These are phyloP conservation scores for Saururus chinensis DNA, from an alignment of 164 flowering plant genomes.

Conservation along the genomic window DNA sequence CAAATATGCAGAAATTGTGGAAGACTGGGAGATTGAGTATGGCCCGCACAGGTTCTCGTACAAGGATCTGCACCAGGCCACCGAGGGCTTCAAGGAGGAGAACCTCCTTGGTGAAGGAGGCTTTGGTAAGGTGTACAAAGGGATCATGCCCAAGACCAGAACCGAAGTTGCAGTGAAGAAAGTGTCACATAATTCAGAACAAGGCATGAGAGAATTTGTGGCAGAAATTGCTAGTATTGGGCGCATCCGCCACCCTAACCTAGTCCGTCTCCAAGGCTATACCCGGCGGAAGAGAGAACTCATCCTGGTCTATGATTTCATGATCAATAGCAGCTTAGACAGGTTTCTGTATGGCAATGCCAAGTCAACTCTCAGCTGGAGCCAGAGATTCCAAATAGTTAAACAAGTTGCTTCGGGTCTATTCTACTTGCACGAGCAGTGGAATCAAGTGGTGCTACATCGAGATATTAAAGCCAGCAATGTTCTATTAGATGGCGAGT, in stretches of 20 bases:
- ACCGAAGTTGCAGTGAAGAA: conserved; percentile 16
- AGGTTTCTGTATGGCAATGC: conserved; percentile 6
- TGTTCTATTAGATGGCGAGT: conserved; percentile 10
- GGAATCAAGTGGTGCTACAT: conserved; percentile 13
- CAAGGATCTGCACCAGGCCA: conserved; percentile 12
- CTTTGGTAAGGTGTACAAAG: conserved; percentile 17
- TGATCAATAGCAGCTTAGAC: conserved; percentile 13
- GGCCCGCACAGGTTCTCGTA: conserved; percentile 13
- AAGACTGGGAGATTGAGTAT: conserved; percentile 13
- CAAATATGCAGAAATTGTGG: conserved; percentile 9
- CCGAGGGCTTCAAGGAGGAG: conserved; percentile 13
- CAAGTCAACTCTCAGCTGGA: conserved; percentile 6
- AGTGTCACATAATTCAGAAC: conserved; percentile 18
- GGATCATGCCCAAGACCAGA: conserved; percentile 7
- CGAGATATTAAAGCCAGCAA: conserved; percentile 19
- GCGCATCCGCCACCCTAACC: conserved; percentile 11
- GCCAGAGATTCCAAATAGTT: conserved; percentile 12
- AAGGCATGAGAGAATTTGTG: conserved; percentile 18
- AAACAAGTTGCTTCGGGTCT: conserved; percentile 16
- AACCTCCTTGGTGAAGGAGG: conserved; percentile 14
- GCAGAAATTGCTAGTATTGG: conserved; percentile 19
- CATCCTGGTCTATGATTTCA: conserved; percentile 16
- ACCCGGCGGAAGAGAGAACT: conserved; percentile 15
- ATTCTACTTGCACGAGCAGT: conserved; percentile 11
- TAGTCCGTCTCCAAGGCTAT: conserved; percentile 14